Evolutionary conservation across 768 basidiomycete species (phyloP).

Genomic region (Suillus subalutaceus): DNA sequence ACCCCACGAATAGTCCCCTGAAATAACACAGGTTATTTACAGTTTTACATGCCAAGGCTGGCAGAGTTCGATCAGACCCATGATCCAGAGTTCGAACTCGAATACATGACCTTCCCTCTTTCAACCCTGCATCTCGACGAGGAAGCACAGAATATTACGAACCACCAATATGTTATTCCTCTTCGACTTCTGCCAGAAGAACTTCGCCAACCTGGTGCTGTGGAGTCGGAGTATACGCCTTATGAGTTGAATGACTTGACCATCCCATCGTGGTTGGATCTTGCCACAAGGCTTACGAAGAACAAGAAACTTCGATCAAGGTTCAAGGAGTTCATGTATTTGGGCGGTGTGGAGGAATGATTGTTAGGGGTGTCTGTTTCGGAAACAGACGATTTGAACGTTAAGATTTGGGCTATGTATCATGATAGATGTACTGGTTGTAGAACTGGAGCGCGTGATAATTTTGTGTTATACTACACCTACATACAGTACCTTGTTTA

Average conservation of each 20-base stretch:
- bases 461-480: neutral
- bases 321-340: conserved; percentile 78
- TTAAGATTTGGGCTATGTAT: neutral
- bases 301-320: conserved; percentile 56
- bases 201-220: conserved; percentile 44
- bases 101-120: conserved; percentile 70
- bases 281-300: conserved; percentile 64
- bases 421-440: neutral
- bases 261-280: conserved; percentile 67
- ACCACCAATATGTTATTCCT: conserved; percentile 55
- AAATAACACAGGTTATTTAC: conserved; percentile 15
- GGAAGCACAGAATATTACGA: conserved; percentile 21
- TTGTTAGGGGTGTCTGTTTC: neutral
- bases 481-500: neutral
- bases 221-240: conserved; percentile 59
- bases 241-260: conserved; percentile 80
- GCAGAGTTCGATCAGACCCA: conserved; percentile 47
- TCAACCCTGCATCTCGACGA: conserved; percentile 41
- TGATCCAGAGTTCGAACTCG: conserved; percentile 68
- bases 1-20: conserved; percentile 11
- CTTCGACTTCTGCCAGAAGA: conserved; percentile 53
- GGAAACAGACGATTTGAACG: neutral
- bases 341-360: conserved; percentile 43
- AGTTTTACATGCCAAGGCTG: conserved; percentile 71
- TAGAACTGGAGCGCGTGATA: neutral